phyloP scores from a whole-genome alignment of 192 early-diverging fungal genomes.

The Umbelopsis ramanniana region DNA sequence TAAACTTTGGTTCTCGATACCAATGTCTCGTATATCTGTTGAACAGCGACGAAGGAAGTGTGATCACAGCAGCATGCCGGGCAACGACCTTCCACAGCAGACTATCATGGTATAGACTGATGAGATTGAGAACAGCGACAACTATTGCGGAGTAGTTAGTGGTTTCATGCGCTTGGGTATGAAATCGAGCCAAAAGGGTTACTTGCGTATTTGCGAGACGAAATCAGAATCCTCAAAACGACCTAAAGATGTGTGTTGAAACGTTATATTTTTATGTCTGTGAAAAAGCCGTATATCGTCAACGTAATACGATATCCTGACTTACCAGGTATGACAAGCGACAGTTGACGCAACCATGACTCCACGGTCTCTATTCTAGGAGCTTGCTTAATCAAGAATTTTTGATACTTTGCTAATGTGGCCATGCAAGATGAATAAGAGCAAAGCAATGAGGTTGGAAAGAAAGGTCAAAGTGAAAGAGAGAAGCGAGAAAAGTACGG shows the following conservation, averaged over 20 bases:
- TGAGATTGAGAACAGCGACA: constrained; percentile 21
- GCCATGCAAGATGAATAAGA: background rate
- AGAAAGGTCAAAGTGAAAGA: background rate
- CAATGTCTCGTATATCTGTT: constrained; percentile 16
- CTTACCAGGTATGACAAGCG: constrained; percentile 31
- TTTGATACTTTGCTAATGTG: constrained; percentile 12
- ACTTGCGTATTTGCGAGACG: constrained; percentile 28
- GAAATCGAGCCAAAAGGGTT: background rate
- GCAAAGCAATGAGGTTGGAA: background rate
- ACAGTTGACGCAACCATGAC: constrained; percentile 22
- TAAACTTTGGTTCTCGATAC: constrained; percentile 10
- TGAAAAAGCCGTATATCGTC: background rate
- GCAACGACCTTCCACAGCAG: constrained; percentile 5
- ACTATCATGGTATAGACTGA: constrained; percentile 27
- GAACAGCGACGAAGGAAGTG: background rate
- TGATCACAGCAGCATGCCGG: background rate
- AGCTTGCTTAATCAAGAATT: constrained; percentile 10
- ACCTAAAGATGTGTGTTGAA: background rate
- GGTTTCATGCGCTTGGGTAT: background rate
- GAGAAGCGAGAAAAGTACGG: background rate
- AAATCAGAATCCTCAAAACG: constrained; percentile 33
- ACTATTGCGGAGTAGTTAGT: constrained; percentile 16
- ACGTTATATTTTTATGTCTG: background rate
- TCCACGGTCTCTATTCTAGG: constrained; percentile 29
- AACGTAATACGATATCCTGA: background rate